A percentile compares a stretch with the other conserved stretches of the same genome.
These are phyloP conservation scores for Xylaria multiplex DNA, from an alignment of 2,329 filamentous ascomycete genomes.

Conservation along the genomic window DNA sequence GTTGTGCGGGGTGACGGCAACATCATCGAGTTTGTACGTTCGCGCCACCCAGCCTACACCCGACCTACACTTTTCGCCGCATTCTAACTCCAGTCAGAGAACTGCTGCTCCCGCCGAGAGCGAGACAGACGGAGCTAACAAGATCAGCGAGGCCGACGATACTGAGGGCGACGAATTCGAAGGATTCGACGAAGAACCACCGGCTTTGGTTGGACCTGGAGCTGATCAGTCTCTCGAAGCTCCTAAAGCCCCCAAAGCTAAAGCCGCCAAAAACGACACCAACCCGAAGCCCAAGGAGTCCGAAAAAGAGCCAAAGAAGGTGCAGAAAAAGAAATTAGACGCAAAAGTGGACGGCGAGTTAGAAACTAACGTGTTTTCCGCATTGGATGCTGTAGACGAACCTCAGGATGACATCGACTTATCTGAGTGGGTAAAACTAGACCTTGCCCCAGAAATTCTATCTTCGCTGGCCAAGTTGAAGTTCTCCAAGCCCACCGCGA, in stretches of 20 bases:
- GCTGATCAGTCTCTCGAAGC: constrained; percentile 34
- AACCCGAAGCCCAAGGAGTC: constrained; percentile 41
- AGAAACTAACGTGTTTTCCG: constrained; percentile 63
- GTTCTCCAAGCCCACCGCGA: constrained; percentile 82
- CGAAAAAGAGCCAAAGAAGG: constrained; percentile 40
- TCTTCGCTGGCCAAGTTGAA: constrained; percentile 80
- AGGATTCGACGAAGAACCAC: constrained; percentile 68
- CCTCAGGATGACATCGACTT: constrained; percentile 73
- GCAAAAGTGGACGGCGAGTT: constrained; percentile 54
- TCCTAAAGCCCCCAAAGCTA: constrained; percentile 29
- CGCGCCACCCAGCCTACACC: not conserved
- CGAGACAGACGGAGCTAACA: constrained; percentile 22
- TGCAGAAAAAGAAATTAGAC: constrained; percentile 46
- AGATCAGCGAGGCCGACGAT: constrained; percentile 34
- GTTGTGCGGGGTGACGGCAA: constrained; percentile 73
- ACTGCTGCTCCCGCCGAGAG: constrained; percentile 31
- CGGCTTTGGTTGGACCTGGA: constrained; percentile 37
- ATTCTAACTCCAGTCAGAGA: constrained; percentile 42
- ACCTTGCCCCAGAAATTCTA: constrained; percentile 76
- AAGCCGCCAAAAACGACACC: constrained; percentile 37
- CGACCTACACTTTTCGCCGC: not conserved
- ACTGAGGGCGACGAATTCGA: constrained; percentile 62
- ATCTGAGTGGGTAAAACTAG: constrained; percentile 79
- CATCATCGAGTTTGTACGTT: constrained; percentile 65
- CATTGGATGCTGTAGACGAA: constrained; percentile 64